A percentile compares a stretch with the other conserved stretches of the same genome.
phyloP scores from a whole-genome alignment of 179 eudicot genomes.

The Beta macrorhiza region DNA sequence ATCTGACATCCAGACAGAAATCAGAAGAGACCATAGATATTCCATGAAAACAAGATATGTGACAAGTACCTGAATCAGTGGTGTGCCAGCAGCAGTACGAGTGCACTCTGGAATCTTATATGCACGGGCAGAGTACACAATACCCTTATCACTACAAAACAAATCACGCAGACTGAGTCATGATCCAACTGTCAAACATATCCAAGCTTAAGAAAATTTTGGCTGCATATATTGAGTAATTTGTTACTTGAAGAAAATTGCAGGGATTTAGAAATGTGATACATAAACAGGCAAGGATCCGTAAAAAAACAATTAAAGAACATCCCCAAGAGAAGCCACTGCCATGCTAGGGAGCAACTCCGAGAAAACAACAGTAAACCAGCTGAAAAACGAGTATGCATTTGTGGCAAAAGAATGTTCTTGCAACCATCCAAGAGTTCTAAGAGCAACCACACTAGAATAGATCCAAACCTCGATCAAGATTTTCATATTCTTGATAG shows the following conservation, averaged over 20 bases:
- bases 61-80: constrained; percentile 64
- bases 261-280: neutral
- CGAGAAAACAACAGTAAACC: neutral
- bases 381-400: too few species aligned
- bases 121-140: constrained; percentile 83
- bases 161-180: constrained; percentile 32
- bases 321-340: neutral
- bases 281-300: neutral
- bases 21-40: constrained; percentile 27
- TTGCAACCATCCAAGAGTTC: neutral
- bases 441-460: too few species aligned
- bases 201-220: neutral
- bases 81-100: constrained; percentile 93
- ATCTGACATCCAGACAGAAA: constrained; percentile 50
- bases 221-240: constrained; percentile 6
- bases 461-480: too few species aligned
- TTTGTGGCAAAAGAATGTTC: neutral
- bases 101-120: constrained; percentile 93
- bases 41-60: neutral
- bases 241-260: neutral
- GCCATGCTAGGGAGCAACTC: neutral
- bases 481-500: too few species aligned
- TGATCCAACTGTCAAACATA: constrained; percentile 2
- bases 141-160: constrained; percentile 66
- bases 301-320: neutral